Evolutionary conservation across 1,284 basidiomycete species (phyloP), one percentile per base, ranked within the genome.

Genomic region (Flammula alnicola): DNA sequence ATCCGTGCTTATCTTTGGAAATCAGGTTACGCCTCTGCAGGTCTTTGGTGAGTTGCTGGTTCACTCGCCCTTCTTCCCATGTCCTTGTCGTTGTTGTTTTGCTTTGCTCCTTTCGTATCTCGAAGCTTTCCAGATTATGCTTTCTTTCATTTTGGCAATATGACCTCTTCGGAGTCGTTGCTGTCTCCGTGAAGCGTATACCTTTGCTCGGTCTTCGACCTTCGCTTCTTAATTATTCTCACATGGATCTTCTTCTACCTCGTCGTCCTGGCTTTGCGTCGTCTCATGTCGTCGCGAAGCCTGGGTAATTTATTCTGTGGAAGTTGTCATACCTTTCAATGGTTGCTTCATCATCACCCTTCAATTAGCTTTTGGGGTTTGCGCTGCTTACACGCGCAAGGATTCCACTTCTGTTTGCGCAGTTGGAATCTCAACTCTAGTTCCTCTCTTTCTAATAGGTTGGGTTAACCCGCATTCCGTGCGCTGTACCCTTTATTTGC

Each of bases 1-100:
- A 41, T 92, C 90, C 2, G 94, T 96, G 48, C 69, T 93, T 54
- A 74, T 97, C 52, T 95, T 96, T 63, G 86, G 90, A 37, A 82
- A 83, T 30, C 67, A 72, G 20, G 86, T 98, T 62, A 92, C 92
- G 16, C 81, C 86, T 1, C 69, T 96, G 17, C 96, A 99, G 69
- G 79, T 97, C 31, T 76, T 97, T 63, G 95, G 93, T 79, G 70
- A 67, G 81, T 70, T 41, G 30, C 19, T 37, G 5, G 12, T 44
- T 50, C 25, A 12, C 30, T n/a, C 32, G 23, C 17, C 14, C 25
- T n/a, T 39, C 19, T 22, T 46, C 46, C 46, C 46, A 19, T 48
- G 39, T 29, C 31, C 43, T 36, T 17, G 8, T 33, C 27, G 19
- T 51, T 42, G 19, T 20, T 50, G 40, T 49, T 51, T 42, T 49